phyloP scores from a whole-genome alignment of 2,329 filamentous ascomycete species.

The Paraconiothyrium brasiliense region DNA sequence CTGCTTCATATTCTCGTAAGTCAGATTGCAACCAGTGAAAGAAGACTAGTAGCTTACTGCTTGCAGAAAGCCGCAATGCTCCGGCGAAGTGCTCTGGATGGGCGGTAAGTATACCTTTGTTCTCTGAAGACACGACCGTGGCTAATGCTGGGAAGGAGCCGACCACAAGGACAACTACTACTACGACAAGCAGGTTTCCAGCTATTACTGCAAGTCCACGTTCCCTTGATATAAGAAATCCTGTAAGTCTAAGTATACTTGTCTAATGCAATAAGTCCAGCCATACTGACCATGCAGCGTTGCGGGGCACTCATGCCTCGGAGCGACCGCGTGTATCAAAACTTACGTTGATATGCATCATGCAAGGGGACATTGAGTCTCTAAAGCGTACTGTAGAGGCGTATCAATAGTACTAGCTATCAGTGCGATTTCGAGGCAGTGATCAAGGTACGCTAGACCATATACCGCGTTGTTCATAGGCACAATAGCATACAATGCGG shows the following conservation, averaged over 20 bases:
- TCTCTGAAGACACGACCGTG: neutral
- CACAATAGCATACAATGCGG: neutral
- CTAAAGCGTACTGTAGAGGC: neutral
- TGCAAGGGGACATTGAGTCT: neutral
- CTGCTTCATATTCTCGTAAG: neutral
- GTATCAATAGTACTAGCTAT: neutral
- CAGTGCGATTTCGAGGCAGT: no score
- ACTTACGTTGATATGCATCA: neutral
- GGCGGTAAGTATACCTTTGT: neutral
- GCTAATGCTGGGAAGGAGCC: neutral
- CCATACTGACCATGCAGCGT: neutral
- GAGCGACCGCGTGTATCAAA: neutral
- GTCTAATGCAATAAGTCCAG: neutral
- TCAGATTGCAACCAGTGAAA: neutral
- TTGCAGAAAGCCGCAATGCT: neutral
- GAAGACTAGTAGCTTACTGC: neutral
- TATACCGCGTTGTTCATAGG: neutral
- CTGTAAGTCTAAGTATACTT: neutral
- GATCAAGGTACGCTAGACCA: no score
- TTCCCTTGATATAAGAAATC: neutral
- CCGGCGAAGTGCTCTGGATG: neutral
- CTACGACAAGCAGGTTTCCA: neutral
- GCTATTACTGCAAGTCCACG: neutral
- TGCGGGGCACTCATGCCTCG: neutral
- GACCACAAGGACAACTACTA: neutral